phyloP scores from a whole-genome alignment of 345 rosid species.

The Eucalyptus marginata region DNA sequence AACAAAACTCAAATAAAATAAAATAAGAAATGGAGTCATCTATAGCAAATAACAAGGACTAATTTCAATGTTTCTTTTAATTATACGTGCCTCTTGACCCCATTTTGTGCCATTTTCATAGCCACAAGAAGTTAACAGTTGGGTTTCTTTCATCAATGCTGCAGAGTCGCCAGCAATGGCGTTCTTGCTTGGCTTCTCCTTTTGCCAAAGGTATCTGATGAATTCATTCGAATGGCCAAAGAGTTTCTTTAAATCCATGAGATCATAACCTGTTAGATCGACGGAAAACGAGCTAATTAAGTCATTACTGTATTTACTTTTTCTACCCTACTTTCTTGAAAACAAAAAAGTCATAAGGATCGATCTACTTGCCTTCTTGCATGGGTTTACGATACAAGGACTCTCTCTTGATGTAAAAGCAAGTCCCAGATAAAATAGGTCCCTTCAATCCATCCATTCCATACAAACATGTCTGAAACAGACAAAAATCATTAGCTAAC shows the following conservation, averaged over 20 bases:
- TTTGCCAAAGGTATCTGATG: background rate
- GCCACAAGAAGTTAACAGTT: conserved; percentile 11
- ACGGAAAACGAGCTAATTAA: background rate
- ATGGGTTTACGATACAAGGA: background rate
- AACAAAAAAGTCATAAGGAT: background rate
- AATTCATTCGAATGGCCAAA: conserved; percentile 24
- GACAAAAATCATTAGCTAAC: background rate
- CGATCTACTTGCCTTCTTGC: background rate
- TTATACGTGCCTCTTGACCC: conserved; percentile 21
- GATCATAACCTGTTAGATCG: background rate
- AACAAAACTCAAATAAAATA: background rate
- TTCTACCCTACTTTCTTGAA: background rate
- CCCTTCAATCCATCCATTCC: conserved; percentile 30
- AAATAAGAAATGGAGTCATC: background rate
- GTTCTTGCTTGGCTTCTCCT: background rate
- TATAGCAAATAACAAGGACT: background rate
- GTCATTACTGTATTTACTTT: background rate
- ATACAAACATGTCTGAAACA: background rate
- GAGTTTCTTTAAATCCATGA: background rate
- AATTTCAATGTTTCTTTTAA: background rate
- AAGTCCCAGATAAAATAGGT: conserved; percentile 20
- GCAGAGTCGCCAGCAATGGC: background rate
- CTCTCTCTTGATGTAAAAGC: conserved; percentile 27
- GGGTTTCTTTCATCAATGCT: background rate
- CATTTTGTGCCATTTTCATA: conserved; percentile 18